Evolutionary conservation across 352 stramenopile species (phyloP).

Genomic region (Hyphochytrium catenoides): DNA sequence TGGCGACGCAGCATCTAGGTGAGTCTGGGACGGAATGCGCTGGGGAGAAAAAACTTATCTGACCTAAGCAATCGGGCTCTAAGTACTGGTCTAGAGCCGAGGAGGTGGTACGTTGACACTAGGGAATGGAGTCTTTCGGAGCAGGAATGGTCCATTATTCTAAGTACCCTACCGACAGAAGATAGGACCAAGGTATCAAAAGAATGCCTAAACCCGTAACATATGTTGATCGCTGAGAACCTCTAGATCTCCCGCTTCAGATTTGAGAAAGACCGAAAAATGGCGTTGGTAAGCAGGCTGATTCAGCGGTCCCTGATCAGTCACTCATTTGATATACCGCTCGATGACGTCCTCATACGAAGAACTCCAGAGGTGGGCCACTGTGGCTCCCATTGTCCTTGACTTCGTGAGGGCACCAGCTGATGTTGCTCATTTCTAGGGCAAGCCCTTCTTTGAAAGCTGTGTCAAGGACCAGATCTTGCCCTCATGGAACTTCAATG

Average conservation of each 20-base stretch:
- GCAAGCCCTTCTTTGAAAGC: slow-evolving; percentile 42
- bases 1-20: too few species aligned
- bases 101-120: too few species aligned
- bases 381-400: background rate
- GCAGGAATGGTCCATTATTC: too few species aligned
- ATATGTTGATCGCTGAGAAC: too few species aligned
- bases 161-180: too few species aligned
- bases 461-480: slow-evolving; percentile 3
- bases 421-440: slow-evolving; percentile 10
- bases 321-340: slow-evolving; percentile 14
- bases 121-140: too few species aligned
- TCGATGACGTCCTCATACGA: slow-evolving; percentile 17
- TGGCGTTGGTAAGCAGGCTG: slow-evolving; percentile 33
- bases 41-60: too few species aligned
- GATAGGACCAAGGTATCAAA: too few species aligned
- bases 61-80: too few species aligned
- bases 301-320: slow-evolving; percentile 24
- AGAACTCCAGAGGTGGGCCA: slow-evolving; percentile 24
- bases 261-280: slow-evolving; percentile 32
- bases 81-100: too few species aligned
- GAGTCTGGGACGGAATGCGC: too few species aligned
- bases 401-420: background rate
- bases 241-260: slow-evolving; percentile 24
- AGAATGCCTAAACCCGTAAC: too few species aligned
- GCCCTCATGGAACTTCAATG: slow-evolving; percentile 42